Conservation (phyloP, 257 asterid species). For the Jasminum sambac region DNA sequence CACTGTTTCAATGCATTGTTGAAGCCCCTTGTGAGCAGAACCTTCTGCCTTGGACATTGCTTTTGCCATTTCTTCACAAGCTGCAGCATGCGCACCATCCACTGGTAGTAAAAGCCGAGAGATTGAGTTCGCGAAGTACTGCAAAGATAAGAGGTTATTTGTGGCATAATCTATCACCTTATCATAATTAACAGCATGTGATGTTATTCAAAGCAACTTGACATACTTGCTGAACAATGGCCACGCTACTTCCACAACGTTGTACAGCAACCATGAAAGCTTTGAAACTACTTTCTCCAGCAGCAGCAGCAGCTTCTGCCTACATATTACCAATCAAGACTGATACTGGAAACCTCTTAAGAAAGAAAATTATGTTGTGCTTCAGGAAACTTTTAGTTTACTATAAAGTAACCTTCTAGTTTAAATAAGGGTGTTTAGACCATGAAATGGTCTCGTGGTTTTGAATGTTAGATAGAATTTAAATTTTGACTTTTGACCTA, state of each 20-base stretch:
- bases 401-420: too few relatives aligned
- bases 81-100: conserved; percentile 99
- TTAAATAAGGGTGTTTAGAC: too few relatives aligned
- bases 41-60: conserved; percentile 97
- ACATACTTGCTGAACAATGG: conserved; percentile 96
- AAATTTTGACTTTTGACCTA: too few relatives aligned
- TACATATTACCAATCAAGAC: conserved; percentile 29
- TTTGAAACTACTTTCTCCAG: conserved; percentile 97
- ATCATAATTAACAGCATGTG: conserved; percentile 8
- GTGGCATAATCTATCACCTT: conserved; percentile 19
- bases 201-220: conserved; percentile 17
- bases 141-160: conserved; percentile 35
- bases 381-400: neutral
- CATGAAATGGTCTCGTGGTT: too few relatives aligned
- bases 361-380: neutral
- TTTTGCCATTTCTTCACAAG: conserved; percentile 96
- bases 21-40: conserved; percentile 97
- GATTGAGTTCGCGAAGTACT: conserved; percentile 91
- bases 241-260: conserved; percentile 99
- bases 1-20: conserved; percentile 96
- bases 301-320: conserved; percentile 99
- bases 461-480: too few relatives aligned
- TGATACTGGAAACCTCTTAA: conserved; percentile 6
- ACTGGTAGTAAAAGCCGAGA: conserved; percentile 91
- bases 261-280: conserved; percentile 99